Percentiles rank a stretch among this genome's conserved stretches.
Evolutionary conservation across 225 moss, liverwort and hornwort species (phyloP).

Genomic region (Asterella californica): DNA sequence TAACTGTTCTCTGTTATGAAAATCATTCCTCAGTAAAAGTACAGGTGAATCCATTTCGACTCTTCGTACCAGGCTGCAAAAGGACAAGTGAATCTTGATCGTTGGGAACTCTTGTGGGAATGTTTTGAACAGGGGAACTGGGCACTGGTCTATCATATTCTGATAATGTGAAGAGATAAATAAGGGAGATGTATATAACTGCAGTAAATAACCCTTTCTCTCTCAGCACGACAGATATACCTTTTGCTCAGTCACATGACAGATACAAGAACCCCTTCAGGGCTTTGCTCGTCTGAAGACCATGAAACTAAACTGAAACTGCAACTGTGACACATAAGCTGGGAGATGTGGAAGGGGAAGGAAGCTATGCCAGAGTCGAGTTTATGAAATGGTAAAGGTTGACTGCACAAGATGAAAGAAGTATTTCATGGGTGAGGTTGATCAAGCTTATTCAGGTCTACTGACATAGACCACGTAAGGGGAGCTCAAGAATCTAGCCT

Average conservation of each 20-base stretch:
- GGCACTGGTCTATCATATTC: neutral
- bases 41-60: slow-evolving; percentile 1
- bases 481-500: slow-evolving; percentile 18
- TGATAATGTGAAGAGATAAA: neutral
- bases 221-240: neutral
- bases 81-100: slow-evolving; percentile 7
- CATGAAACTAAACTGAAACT: neutral
- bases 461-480: slow-evolving; percentile 17
- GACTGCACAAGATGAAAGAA: neutral
- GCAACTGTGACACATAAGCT: neutral
- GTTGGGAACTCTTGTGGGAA: neutral
- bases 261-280: slow-evolving; percentile 10
- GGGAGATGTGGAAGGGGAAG: neutral
- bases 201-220: neutral
- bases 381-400: slow-evolving; percentile 2
- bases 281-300: slow-evolving; percentile 6
- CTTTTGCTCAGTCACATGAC: slow-evolving; percentile 1
- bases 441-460: slow-evolving; percentile 25
- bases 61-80: slow-evolving; percentile 8
- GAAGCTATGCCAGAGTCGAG: neutral
- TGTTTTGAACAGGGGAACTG: neutral
- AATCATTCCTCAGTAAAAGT: slow-evolving; percentile 17
- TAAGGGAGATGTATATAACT: neutral
- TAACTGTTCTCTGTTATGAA: slow-evolving; percentile 1
- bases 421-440: slow-evolving; percentile 7